A percentile compares a stretch with the other conserved stretches of the same genome.
Conservation (phyloP, 139 green algal genomes). For the Choricystis sp. region DNA sequence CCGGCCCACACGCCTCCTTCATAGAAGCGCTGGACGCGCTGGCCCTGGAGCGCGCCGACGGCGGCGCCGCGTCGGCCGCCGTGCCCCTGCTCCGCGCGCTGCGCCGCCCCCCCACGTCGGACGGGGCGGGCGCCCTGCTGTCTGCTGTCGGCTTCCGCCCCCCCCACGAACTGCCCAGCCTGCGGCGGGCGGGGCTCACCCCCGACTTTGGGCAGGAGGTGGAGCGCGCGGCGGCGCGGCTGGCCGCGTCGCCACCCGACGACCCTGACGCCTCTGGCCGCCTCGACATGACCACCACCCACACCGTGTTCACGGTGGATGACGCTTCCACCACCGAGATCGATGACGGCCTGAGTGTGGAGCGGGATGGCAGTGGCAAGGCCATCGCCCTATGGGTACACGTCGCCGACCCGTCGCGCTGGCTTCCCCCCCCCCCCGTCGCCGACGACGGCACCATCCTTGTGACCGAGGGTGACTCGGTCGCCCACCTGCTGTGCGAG, state of each 20-base stretch:
- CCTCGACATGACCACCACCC: conserved; percentile 34
- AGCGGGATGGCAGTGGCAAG: conserved; percentile 7
- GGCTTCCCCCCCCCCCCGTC: conserved; percentile 7
- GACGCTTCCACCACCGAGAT: conserved; percentile 59
- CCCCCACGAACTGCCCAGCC: conserved; percentile 34
- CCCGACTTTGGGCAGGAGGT: conserved; percentile 12
- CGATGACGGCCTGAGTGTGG: conserved; percentile 64
- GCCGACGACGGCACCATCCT: neutral
- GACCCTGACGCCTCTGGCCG: conserved; percentile 36
- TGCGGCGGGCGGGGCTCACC: conserved; percentile 21
- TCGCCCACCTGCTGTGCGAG: conserved; percentile 46
- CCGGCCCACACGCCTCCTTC: conserved; percentile 14
- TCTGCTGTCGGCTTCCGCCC: conserved; percentile 27
- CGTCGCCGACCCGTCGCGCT: conserved; percentile 40
- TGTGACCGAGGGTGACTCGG: too few species aligned
- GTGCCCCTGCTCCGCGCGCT: conserved; percentile 4
- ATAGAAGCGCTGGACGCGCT: conserved; percentile 15
- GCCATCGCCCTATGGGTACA: conserved; percentile 67
- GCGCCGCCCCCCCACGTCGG: neutral
- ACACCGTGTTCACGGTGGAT: conserved; percentile 59
- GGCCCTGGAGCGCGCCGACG: neutral
- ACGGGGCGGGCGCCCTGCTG: conserved; percentile 25
- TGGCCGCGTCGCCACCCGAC: conserved; percentile 21
- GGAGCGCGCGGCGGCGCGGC: conserved; percentile 16
- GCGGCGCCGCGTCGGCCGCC: neutral